Evolutionary conservation across 805 yeast genomes (phyloP).

Genomic region (Metschnikowia cubensis): DNA sequence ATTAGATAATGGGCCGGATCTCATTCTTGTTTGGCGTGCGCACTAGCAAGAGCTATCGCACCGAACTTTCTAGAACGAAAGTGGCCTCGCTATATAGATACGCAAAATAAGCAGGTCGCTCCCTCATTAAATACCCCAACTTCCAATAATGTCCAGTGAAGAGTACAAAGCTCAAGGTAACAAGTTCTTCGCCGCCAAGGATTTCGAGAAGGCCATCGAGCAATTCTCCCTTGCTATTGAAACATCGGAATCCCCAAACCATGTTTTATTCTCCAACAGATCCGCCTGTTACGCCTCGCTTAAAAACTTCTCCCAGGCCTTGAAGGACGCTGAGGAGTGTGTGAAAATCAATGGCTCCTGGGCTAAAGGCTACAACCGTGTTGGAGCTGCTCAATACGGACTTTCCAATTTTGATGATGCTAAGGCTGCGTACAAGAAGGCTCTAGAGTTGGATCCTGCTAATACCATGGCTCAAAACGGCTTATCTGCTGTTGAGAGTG

Average conservation of each 20-base stretch:
- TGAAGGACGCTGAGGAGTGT: constrained; percentile 82
- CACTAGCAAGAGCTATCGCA: not conserved
- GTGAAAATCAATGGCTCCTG: constrained; percentile 76
- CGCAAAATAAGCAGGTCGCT: not conserved
- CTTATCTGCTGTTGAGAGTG: constrained; percentile 60
- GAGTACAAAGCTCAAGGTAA: constrained; percentile 90
- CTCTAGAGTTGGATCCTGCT: constrained; percentile 71
- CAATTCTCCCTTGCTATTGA: constrained; percentile 83
- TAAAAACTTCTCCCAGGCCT: constrained; percentile 68
- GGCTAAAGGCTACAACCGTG: constrained; percentile 95
- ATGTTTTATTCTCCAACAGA: constrained; percentile 89
- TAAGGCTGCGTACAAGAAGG: constrained; percentile 64
- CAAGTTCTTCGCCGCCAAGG: constrained; percentile 85
- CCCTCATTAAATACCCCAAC: not conserved
- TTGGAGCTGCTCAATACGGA: constrained; percentile 92
- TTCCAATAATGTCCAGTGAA: constrained; percentile 52
- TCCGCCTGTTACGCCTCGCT: constrained; percentile 86
- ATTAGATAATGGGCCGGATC: too few species aligned
- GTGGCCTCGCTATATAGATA: constrained; percentile 5
- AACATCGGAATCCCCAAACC: constrained; percentile 77
- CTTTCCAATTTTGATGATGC: constrained; percentile 76
- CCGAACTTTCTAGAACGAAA: constrained; percentile 20
- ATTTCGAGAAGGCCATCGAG: constrained; percentile 75
- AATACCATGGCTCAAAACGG: constrained; percentile 90
- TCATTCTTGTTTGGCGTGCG: not conserved